phyloP scores from a whole-genome alignment of 345 rosid species.

The Mercurialis annua region DNA sequence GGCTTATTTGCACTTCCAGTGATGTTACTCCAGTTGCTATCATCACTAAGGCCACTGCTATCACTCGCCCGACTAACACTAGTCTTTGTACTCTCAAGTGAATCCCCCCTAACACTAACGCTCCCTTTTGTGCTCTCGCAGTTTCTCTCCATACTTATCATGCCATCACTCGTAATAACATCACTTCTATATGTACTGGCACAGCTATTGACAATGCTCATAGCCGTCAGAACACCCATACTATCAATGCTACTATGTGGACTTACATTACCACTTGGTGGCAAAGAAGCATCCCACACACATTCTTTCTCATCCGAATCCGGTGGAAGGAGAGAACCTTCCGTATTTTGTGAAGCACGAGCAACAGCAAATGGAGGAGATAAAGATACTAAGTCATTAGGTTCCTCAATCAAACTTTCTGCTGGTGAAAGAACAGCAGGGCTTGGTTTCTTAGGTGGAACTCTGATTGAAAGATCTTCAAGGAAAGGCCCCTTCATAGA shows the following conservation, averaged over 20 bases:
- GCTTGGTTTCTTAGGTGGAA: slow-evolving; percentile 59
- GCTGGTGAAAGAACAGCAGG: slow-evolving; percentile 52
- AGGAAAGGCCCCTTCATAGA: slow-evolving; percentile 68
- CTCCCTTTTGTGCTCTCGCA: slow-evolving; percentile 64
- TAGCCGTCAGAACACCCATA: slow-evolving; percentile 60
- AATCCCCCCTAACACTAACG: slow-evolving; percentile 55
- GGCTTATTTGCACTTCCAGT: slow-evolving; percentile 90
- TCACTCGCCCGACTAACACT: slow-evolving; percentile 81
- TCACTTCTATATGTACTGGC: slow-evolving; percentile 44
- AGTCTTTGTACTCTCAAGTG: slow-evolving; percentile 79
- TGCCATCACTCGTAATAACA: slow-evolving; percentile 68
- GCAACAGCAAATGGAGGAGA: slow-evolving; percentile 56
- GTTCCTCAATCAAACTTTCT: slow-evolving; percentile 68
- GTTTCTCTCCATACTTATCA: slow-evolving; percentile 66
- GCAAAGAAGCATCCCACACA: slow-evolving; percentile 95
- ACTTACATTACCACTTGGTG: slow-evolving; percentile 87
- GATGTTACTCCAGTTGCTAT: slow-evolving; percentile 92
- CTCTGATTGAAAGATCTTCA: slow-evolving; percentile 66
- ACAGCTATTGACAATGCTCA: slow-evolving; percentile 78
- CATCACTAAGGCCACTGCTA: slow-evolving; percentile 88
- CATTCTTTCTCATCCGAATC: slow-evolving; percentile 88
- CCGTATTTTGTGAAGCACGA: slow-evolving; percentile 65
- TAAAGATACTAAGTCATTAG: slow-evolving; percentile 35
- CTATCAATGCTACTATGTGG: slow-evolving; percentile 86
- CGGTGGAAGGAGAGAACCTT: slow-evolving; percentile 46